Evolutionary conservation across 441 rosid species (phyloP).

Genomic region (Raphanus hybrid): DNA sequence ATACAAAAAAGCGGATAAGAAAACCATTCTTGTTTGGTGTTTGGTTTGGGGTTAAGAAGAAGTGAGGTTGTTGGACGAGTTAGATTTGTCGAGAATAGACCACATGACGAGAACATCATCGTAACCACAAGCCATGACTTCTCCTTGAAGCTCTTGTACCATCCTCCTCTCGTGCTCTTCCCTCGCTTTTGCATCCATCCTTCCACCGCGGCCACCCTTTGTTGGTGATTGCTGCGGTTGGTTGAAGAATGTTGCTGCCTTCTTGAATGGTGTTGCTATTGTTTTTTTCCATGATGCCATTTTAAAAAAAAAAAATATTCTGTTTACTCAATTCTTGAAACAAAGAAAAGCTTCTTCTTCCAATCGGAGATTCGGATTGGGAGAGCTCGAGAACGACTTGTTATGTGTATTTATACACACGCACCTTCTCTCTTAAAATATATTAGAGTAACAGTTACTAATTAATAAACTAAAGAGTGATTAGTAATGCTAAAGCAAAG

Average conservation of each 20-base stretch:
- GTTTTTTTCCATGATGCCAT: conserved; percentile 95
- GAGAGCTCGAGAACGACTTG: conserved; percentile 40
- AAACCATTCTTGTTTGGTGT: background rate
- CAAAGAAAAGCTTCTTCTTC: conserved; percentile 17
- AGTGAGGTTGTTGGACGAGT: conserved; percentile 57
- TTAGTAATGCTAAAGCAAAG: conserved; percentile 31
- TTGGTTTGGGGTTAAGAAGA: conserved; percentile 43
- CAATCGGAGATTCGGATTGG: conserved; percentile 35
- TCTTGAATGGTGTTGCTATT: conserved; percentile 74
- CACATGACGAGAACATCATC: conserved; percentile 97
- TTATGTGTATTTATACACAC: conserved; percentile 39
- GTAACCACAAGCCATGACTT: conserved; percentile 92
- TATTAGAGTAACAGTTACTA: background rate
- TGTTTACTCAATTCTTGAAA: conserved; percentile 34
- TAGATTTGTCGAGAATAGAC: conserved; percentile 95
- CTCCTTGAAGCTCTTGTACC: conserved; percentile 78
- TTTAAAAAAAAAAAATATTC: background rate
- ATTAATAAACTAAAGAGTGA: conserved; percentile 29
- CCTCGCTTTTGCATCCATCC: conserved; percentile 32
- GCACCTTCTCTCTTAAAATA: background rate
- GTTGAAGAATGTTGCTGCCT: conserved; percentile 82
- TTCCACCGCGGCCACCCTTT: conserved; percentile 29
- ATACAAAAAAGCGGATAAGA: conserved; percentile 21
- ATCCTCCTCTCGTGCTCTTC: conserved; percentile 58
- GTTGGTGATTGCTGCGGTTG: conserved; percentile 56